phyloP scores from a whole-genome alignment of 192 early-diverging fungal species.

The Umbelopsis ramanniana region DNA sequence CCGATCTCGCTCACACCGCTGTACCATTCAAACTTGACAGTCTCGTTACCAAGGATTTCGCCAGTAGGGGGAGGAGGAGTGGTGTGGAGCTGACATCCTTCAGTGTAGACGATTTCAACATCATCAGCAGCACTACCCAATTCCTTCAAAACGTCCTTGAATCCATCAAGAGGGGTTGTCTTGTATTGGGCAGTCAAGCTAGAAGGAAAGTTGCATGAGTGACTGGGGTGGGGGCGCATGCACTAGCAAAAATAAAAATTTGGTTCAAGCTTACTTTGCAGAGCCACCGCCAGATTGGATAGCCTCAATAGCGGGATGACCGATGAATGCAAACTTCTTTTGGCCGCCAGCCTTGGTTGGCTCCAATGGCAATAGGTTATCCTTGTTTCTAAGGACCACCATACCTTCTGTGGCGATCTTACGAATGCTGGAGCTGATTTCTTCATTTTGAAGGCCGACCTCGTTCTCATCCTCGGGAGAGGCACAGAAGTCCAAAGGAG shows the following conservation, averaged over 20 bases:
- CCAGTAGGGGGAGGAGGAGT: neutral
- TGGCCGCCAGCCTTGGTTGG: neutral
- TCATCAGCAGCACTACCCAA: neutral
- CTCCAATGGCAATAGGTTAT: constrained; percentile 30
- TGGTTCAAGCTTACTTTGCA: constrained; percentile 1
- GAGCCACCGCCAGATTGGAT: constrained; percentile 15
- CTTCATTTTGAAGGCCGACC: constrained; percentile 4
- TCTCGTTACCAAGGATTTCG: neutral
- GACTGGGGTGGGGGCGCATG: neutral
- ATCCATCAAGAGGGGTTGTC: neutral
- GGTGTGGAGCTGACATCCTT: constrained; percentile 2
- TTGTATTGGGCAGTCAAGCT: constrained; percentile 3
- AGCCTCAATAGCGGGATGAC: constrained; percentile 8
- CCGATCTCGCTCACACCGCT: neutral
- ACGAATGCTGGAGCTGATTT: constrained; percentile 17
- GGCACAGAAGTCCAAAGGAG: neutral
- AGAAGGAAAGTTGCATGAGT: neutral
- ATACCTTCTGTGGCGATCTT: constrained; percentile 34
- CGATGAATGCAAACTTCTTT: constrained; percentile 34
- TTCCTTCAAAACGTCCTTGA: constrained; percentile 11
- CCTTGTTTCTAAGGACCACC: constrained; percentile 32
- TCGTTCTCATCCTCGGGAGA: neutral
- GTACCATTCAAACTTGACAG: neutral
- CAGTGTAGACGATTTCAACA: neutral
- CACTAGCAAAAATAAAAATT: neutral